Percentiles rank a stretch among this genome's conserved stretches.
phyloP scores from a whole-genome alignment of 306 rosid genomes.

The Cicer bijugum region DNA sequence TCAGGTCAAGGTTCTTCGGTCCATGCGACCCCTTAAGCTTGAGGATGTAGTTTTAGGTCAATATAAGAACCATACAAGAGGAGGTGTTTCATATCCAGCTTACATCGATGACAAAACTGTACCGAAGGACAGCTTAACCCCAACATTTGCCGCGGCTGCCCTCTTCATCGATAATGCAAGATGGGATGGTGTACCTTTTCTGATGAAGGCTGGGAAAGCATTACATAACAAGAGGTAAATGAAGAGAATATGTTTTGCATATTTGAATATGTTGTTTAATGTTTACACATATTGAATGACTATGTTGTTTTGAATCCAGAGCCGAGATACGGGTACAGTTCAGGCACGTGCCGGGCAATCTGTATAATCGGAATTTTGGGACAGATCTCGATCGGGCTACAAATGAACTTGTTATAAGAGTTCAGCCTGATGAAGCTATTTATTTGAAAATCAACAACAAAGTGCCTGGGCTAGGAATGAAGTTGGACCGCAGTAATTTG shows the following conservation, averaged over 20 bases:
- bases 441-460: conserved; percentile 86
- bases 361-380: conserved; percentile 76
- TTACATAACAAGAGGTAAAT: conserved; percentile 71
- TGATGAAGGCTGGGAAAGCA: conserved; percentile 96
- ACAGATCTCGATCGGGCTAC: conserved; percentile 77
- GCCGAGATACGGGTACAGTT: conserved; percentile 95
- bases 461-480: conserved; percentile 90
- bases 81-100: conserved; percentile 75
- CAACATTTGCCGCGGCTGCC: conserved; percentile 94
- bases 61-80: conserved; percentile 84
- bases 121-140: conserved; percentile 83
- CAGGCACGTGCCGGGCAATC: conserved; percentile 89
- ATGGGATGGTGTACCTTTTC: conserved; percentile 97
- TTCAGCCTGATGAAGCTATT: conserved; percentile 95
- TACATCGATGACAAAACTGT: conserved; percentile 82
- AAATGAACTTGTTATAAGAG: conserved; percentile 88
- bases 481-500: conserved; percentile 79
- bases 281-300: neutral
- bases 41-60: conserved; percentile 72
- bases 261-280: neutral
- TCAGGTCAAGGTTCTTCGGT: conserved; percentile 90
- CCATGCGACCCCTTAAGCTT: conserved; percentile 80
- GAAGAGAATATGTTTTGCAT: conserved; percentile 23
- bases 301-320: conserved; percentile 52
- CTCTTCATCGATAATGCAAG: conserved; percentile 90